Percentiles rank a stretch among this genome's conserved stretches.
Evolutionary conservation across 2,329 filamentous ascomycete species (phyloP).

Genomic region (Penicillium sp.): DNA sequence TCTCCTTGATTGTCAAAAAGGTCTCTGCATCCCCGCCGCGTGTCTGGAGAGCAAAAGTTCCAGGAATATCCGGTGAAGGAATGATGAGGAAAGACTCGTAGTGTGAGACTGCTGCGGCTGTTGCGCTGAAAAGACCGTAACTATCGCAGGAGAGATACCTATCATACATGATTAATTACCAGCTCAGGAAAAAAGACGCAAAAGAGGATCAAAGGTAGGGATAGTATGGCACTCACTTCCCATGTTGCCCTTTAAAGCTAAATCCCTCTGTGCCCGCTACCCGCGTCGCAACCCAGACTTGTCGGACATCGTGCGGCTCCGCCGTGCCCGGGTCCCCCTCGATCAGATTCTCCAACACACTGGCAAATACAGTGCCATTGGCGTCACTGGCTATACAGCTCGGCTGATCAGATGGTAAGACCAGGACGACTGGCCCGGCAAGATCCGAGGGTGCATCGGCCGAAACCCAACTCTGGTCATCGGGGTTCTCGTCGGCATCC

Average conservation of each 20-base stretch:
- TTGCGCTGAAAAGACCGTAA: slow-evolving; percentile 69
- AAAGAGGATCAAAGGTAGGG: background rate
- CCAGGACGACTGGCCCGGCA: slow-evolving; percentile 72
- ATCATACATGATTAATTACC: background rate
- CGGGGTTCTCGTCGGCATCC: slow-evolving; percentile 38
- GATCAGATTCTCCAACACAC: slow-evolving; percentile 77
- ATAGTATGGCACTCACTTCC: slow-evolving; percentile 52
- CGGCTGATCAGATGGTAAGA: slow-evolving; percentile 67
- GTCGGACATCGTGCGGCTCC: slow-evolving; percentile 90
- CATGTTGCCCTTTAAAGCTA: slow-evolving; percentile 85
- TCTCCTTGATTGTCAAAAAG: slow-evolving; percentile 60
- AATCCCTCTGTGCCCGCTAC: slow-evolving; percentile 75
- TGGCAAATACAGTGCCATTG: slow-evolving; percentile 77
- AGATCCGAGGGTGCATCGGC: slow-evolving; percentile 71
- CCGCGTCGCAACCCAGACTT: slow-evolving; percentile 87
- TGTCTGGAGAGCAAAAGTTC: slow-evolving; percentile 70
- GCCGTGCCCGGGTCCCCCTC: slow-evolving; percentile 76
- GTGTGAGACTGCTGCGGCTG: slow-evolving; percentile 71
- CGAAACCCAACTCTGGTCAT: slow-evolving; percentile 87
- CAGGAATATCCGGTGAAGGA: slow-evolving; percentile 56
- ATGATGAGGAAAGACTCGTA: slow-evolving; percentile 76
- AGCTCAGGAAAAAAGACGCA: background rate
- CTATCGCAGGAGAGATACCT: slow-evolving; percentile 85
- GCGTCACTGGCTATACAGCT: slow-evolving; percentile 79
- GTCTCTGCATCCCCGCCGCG: slow-evolving; percentile 53